These are phyloP conservation scores for Stephania cephalantha DNA, from an alignment of 164 flowering plant species.

Conservation along the genomic window DNA sequence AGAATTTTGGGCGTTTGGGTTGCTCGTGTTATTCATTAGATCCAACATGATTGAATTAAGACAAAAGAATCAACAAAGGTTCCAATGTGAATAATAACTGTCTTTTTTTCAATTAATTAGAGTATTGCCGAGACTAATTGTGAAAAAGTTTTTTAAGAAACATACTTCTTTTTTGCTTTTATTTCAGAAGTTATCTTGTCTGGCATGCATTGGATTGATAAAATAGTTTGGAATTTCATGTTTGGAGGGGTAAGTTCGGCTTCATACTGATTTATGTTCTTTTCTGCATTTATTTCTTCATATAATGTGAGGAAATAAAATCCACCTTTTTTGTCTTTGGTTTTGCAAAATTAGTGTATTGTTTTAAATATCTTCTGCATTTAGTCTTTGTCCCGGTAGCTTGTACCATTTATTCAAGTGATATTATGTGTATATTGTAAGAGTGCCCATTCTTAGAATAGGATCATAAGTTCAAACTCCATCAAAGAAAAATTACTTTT, in stretches of 20 bases:
- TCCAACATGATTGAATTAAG: background rate
- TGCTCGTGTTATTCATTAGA: too few relatives aligned
- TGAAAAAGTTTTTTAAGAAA: background rate
- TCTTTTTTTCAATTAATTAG: too few relatives aligned
- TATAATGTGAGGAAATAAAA: background rate
- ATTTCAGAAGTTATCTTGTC: background rate
- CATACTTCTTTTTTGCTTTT: too few relatives aligned
- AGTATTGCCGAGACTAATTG: background rate
- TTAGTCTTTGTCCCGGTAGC: background rate
- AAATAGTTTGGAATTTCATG: background rate
- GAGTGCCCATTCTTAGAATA: too few relatives aligned
- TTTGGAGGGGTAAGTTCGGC: background rate
- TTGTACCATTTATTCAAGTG: background rate
- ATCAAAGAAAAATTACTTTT: background rate
- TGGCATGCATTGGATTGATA: background rate
- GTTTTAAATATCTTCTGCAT: background rate
- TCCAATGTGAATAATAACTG: background rate
- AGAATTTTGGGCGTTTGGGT: too few relatives aligned
- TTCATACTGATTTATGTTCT: too few relatives aligned
- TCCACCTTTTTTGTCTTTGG: too few relatives aligned
- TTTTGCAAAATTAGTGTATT: background rate
- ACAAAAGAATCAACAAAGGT: background rate
- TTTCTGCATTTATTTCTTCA: too few relatives aligned
- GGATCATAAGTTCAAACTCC: background rate
- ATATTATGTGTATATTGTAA: too few relatives aligned